Percentiles rank a stretch among this genome's conserved stretches.
Evolutionary conservation across 208 protist genomes (phyloP).

Genomic region (Angomonas ambiguus): DNA sequence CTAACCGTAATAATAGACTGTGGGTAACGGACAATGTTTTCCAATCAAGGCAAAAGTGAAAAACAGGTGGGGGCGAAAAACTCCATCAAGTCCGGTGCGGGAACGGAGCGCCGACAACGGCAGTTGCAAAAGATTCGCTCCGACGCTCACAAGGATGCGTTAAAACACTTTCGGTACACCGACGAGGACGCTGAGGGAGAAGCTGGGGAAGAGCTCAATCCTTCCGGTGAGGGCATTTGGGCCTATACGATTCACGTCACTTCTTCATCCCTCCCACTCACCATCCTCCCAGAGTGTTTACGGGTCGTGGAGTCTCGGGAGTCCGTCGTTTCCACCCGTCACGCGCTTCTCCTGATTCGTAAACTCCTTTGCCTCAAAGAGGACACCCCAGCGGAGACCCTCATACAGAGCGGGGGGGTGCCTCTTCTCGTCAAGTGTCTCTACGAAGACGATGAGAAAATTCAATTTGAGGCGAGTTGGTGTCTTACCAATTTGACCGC

Average conservation of each 20-base stretch:
- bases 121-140: slow-evolving; percentile 1
- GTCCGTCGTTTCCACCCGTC: slow-evolving; percentile 53
- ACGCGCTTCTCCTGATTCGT: slow-evolving; percentile 77
- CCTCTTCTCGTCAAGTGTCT: slow-evolving; percentile 94
- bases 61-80: background rate
- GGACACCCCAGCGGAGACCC: slow-evolving; percentile 94
- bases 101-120: slow-evolving; percentile 1
- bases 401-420: slow-evolving; percentile 93
- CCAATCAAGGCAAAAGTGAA: background rate
- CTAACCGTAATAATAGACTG: background rate
- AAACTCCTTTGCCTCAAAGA: slow-evolving; percentile 92
- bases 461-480: slow-evolving; percentile 99
- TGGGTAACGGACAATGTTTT: no score
- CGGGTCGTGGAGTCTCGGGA: slow-evolving; percentile 46
- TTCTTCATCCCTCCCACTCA: slow-evolving; percentile 56
- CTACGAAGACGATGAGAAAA: slow-evolving; percentile 51
- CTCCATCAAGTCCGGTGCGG: background rate
- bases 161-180: background rate
- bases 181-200: background rate
- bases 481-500: slow-evolving; percentile 99
- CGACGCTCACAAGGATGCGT: background rate
- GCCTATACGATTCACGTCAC: slow-evolving; percentile 30
- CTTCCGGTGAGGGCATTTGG: slow-evolving; percentile 8
- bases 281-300: slow-evolving; percentile 61
- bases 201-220: background rate